A percentile compares a stretch with the other conserved stretches of the same genome.
Conservation (phyloP, 208 protist genomes). For the Tritrichomonas foetus region DNA sequence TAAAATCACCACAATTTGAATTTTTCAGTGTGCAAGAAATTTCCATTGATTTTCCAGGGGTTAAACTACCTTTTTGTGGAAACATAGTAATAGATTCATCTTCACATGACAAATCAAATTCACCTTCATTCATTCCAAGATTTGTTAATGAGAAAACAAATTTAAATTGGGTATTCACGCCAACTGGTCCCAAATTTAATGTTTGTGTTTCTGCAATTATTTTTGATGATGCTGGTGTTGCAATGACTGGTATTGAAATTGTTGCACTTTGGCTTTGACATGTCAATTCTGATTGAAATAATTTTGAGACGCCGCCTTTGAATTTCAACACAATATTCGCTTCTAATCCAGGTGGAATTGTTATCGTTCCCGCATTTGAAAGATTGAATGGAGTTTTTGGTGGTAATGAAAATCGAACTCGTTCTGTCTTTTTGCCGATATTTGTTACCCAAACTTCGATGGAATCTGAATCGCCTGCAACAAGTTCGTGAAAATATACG, state of each 20-base stretch:
- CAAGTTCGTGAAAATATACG: not conserved
- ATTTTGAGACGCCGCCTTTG: too few species aligned
- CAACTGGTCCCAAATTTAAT: not conserved
- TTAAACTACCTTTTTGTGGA: not conserved
- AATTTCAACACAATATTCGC: not conserved
- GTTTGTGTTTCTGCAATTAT: not conserved
- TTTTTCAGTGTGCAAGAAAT: not conserved
- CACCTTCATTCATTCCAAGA: not conserved
- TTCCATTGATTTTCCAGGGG: not conserved
- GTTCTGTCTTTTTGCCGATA: not conserved
- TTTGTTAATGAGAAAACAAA: conserved; percentile 2
- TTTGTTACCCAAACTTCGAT: not conserved
- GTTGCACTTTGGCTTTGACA: not conserved
- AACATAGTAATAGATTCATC: not conserved
- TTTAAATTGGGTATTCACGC: not conserved
- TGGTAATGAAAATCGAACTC: not conserved
- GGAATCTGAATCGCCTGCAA: not conserved
- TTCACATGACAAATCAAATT: not conserved
- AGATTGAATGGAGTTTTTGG: conserved; percentile 9
- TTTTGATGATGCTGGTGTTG: not conserved
- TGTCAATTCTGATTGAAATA: not conserved
- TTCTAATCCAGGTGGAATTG: not conserved
- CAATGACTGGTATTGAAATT: not conserved
- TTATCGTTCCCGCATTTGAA: not conserved
- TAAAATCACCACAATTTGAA: not conserved